A percentile compares a stretch with the other conserved stretches of the same genome.
Evolutionary conservation across 352 stramenopile species (phyloP).

Genomic region (Ophiocytium majus): DNA sequence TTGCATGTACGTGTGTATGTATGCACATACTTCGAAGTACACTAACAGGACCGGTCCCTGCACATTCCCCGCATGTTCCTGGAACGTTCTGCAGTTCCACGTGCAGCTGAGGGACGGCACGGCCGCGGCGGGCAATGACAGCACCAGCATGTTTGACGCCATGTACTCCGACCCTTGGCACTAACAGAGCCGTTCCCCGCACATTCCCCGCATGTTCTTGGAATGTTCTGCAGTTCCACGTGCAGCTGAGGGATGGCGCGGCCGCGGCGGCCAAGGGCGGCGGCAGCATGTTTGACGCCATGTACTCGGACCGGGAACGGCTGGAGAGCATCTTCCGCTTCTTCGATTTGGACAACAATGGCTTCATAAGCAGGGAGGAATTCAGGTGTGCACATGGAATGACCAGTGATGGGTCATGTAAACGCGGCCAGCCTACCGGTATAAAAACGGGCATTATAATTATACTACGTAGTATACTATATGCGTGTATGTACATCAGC

Average conservation of each 20-base stretch:
- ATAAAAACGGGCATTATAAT: no score
- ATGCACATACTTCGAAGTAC: no score
- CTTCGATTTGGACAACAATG: conserved; percentile 59
- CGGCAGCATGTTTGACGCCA: conserved; percentile 54
- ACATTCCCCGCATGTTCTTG: no score
- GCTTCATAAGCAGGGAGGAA: conserved; percentile 57
- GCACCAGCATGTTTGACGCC: conserved; percentile 54
- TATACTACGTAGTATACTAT: no score
- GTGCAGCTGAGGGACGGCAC: conserved; percentile 41
- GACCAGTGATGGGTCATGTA: no score
- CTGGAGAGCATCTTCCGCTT: conserved; percentile 60
- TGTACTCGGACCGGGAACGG: conserved; percentile 57
- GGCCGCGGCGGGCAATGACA: conserved; percentile 21
- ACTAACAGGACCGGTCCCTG: no score
- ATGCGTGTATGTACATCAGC: no score
- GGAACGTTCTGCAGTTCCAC: conserved; percentile 55
- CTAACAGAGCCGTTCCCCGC: no score
- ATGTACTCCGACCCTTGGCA: conserved; percentile 59
- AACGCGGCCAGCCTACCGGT: no score
- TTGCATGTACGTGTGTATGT: no score
- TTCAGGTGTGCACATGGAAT: conserved; percentile 41
- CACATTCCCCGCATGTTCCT: no score
- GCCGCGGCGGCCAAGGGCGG: conserved; percentile 15
- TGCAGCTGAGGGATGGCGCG: conserved; percentile 40
- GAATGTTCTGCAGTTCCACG: conserved; percentile 52